These are phyloP conservation scores for Mycena rosella DNA, from an alignment of 768 basidiomycete species.

Conservation along the genomic window DNA sequence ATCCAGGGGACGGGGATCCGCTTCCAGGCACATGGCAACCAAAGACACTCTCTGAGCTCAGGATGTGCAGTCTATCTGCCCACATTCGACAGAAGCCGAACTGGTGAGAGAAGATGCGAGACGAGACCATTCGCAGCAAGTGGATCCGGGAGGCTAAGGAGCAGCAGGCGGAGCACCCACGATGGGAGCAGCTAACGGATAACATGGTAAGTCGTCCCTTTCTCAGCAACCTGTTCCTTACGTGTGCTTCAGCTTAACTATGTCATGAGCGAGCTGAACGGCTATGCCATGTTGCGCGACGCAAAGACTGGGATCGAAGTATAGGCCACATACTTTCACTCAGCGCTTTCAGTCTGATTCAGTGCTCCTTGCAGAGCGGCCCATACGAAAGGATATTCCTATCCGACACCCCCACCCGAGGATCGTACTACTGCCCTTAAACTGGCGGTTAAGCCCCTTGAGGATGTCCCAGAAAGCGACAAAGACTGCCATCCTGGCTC, in stretches of 20 bases:
- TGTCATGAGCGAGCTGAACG: conserved; percentile 37
- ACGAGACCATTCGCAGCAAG: conserved; percentile 25
- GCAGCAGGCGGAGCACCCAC: conserved; percentile 3
- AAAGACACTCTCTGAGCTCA: conserved; percentile 29
- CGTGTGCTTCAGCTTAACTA: conserved; percentile 28
- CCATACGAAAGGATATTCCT: conserved; percentile 36
- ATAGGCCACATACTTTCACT: too few relatives aligned
- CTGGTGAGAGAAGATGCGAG: conserved; percentile 31
- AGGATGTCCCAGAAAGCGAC: conserved; percentile 40
- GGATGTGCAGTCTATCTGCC: conserved; percentile 32
- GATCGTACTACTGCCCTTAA: conserved; percentile 20
- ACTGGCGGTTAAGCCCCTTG: conserved; percentile 33
- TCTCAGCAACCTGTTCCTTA: too few relatives aligned
- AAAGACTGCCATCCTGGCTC: conserved; percentile 51
- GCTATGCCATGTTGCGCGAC: conserved; percentile 34
- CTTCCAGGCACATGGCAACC: conserved; percentile 17
- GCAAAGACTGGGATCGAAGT: conserved; percentile 37
- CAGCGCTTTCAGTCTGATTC: too few relatives aligned
- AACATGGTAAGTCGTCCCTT: conserved; percentile 26
- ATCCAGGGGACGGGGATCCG: background rate
- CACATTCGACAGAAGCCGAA: conserved; percentile 28
- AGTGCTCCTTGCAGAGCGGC: conserved; percentile 36
- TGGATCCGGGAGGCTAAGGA: conserved; percentile 36
- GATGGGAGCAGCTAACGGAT: conserved; percentile 27
- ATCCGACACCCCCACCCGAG: conserved; percentile 39